Evolutionary conservation across 805 yeast genomes (phyloP).

Genomic region (Saccharomyces kudriavzevii): DNA sequence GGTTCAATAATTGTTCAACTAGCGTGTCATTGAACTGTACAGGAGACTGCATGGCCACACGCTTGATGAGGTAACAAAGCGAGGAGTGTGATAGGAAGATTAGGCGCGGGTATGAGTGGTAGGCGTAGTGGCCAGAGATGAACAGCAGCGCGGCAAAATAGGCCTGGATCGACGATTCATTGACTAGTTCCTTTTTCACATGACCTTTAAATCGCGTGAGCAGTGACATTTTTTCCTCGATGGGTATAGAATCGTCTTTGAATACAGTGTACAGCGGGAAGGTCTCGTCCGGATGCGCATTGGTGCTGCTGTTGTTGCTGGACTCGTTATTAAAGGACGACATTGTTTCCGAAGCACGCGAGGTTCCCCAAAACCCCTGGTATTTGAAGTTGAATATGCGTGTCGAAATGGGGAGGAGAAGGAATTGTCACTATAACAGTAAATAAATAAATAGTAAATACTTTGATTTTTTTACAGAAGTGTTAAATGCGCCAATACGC

Average conservation of each 20-base stretch:
- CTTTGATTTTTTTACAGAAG: not conserved
- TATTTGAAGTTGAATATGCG: not conserved
- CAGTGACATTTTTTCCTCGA: conserved; percentile 13
- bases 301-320: not conserved
- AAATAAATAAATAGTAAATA: not conserved
- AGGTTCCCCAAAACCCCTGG: not conserved
- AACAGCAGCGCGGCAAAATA: conserved; percentile 23
- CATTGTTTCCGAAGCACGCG: not conserved
- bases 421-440: not conserved
- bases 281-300: not conserved
- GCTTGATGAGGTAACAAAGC: conserved; percentile 37
- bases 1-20: conserved; percentile 7
- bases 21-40: conserved; percentile 9
- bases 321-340: not conserved
- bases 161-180: conserved; percentile 14
- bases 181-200: conserved; percentile 29
- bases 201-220: conserved; percentile 29
- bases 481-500: not conserved
- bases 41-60: conserved; percentile 35
- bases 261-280: not conserved
- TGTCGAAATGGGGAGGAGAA: not conserved
- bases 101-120: conserved; percentile 3
- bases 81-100: conserved; percentile 33
- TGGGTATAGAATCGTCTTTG: conserved; percentile 1
- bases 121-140: conserved; percentile 1